Evolutionary conservation across 805 yeast genomes (phyloP), one percentile per base, ranked within the genome.

Genomic region (Starmerella tilneyi): DNA sequence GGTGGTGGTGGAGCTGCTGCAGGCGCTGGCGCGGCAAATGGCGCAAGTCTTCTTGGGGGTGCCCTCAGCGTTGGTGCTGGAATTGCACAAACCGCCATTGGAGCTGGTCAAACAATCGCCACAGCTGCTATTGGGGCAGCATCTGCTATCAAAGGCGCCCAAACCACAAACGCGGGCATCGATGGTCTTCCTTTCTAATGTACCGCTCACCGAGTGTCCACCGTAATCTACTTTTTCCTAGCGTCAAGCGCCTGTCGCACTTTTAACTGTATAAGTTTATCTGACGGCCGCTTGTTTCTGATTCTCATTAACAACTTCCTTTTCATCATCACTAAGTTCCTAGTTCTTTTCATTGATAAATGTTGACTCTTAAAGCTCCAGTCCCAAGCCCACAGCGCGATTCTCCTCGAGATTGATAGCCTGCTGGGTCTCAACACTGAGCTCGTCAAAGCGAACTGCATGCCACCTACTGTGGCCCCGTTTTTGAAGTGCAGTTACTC

Each of bases 101-200:
- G 38, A 12, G 38, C 38, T 5, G 38, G 27, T 13, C 24, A 34
- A 13, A 34, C 38, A 9, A 34, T 34, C 15, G 38, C 38, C 9
- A 34, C 38, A 21, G 38, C 38, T 2, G 38, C 38, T 3, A 34
- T 34, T 22, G 38, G 38, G 12, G 38, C n/a, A n/a, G n/a, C n/a
- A n/a, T n/a, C 38, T n/a, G 27, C 38, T 9, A n/a, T 26, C 5
- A 21, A 6, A 12, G 19, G 12, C 15, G 16, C 38, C 27, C 21
- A 26, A 9, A 34, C 38, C 9, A 27, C 6, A 28, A n/a, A 22
- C n/a, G 20, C 7, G 17, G 27, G 21, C 11, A 27, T 9, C 12
- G 27, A 19, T n/a, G n/a, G n/a, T n/a, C n/a, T n/a, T n/a, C n/a
- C n/a, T n/a, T n/a, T n/a, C n/a, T n/a, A n/a, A n/a, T n/a, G n/a